Evolutionary conservation across 129 eudicot species (phyloP).

Genomic region (Kitagawia praeruptora): DNA sequence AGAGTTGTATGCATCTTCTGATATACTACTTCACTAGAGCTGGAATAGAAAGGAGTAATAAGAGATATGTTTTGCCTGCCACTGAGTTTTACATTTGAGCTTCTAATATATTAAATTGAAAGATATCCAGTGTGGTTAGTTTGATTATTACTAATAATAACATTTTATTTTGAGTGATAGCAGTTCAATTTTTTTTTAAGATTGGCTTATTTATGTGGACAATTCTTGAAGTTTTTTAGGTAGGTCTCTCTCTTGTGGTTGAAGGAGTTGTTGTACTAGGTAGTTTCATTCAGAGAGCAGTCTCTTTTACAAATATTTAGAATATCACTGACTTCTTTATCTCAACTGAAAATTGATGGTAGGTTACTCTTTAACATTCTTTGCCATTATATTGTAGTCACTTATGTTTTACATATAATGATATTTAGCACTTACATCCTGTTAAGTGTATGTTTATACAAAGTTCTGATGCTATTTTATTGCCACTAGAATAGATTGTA

Average conservation of each 20-base stretch:
- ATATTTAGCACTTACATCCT: too few relatives aligned
- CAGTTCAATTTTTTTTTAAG: background rate
- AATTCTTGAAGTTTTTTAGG: slow-evolving; percentile 39
- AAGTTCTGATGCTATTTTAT: too few relatives aligned
- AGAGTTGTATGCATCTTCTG: background rate
- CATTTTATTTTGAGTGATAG: background rate
- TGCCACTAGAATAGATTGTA: too few relatives aligned
- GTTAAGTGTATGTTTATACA: too few relatives aligned
- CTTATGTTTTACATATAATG: too few relatives aligned
- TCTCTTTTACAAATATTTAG: too few relatives aligned
- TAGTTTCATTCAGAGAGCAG: too few relatives aligned
- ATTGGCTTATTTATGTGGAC: background rate
- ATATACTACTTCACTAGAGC: background rate
- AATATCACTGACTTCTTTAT: too few relatives aligned
- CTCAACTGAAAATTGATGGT: too few relatives aligned
- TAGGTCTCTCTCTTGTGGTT: slow-evolving; percentile 91
- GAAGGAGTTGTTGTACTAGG: slow-evolving; percentile 87
- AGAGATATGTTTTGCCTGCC: background rate
- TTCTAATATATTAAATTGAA: background rate
- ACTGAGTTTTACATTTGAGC: background rate
- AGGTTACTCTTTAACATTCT: too few relatives aligned
- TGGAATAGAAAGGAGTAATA: background rate
- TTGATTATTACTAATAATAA: too few relatives aligned
- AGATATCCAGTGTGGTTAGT: background rate
- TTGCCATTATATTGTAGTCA: too few relatives aligned